phyloP scores from a whole-genome alignment of 345 rosid genomes.

The Erodium maritimum region DNA sequence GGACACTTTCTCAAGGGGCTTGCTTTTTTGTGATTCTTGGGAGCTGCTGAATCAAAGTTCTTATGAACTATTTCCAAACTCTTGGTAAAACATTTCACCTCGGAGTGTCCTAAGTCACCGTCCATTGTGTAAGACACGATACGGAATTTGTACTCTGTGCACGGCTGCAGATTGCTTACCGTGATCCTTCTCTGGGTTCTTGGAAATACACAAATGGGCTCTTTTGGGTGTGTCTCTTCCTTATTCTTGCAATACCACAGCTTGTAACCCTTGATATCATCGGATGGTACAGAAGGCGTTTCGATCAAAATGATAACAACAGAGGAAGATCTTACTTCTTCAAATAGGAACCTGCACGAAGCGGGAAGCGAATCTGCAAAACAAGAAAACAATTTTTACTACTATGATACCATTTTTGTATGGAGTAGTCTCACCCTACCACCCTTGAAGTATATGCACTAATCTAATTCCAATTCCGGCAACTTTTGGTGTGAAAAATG shows the following conservation, averaged over 20 bases:
- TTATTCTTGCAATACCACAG: slow-evolving; percentile 76
- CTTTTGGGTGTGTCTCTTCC: slow-evolving; percentile 48
- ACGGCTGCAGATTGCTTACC: slow-evolving; percentile 74
- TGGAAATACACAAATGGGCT: slow-evolving; percentile 45
- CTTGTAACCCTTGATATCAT: slow-evolving; percentile 67
- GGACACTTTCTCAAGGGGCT: slow-evolving; percentile 21
- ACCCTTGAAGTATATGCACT: too few relatives aligned
- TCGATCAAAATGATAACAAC: slow-evolving; percentile 60
- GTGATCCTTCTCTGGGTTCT: slow-evolving; percentile 61
- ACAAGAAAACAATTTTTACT: slow-evolving; percentile 4
- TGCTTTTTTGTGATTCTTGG: slow-evolving; percentile 19
- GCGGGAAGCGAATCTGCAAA: slow-evolving; percentile 42
- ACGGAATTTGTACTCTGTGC: slow-evolving; percentile 64
- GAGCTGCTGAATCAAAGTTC: slow-evolving; percentile 24
- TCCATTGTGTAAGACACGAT: slow-evolving; percentile 45
- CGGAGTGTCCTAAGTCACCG: slow-evolving; percentile 56
- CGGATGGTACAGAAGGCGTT: slow-evolving; percentile 27
- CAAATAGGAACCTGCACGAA: slow-evolving; percentile 77
- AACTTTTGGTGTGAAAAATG: too few relatives aligned
- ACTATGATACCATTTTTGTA: too few relatives aligned
- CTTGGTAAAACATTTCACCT: slow-evolving; percentile 53
- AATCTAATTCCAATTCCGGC: too few relatives aligned
- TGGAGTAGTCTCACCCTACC: too few relatives aligned
- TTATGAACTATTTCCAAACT: slow-evolving; percentile 51
- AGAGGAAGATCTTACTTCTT: slow-evolving; percentile 55